A percentile compares a stretch with the other conserved stretches of the same genome.
phyloP scores from a whole-genome alignment of 2,329 filamentous ascomycete genomes.

The Ascochyta rabiei region DNA sequence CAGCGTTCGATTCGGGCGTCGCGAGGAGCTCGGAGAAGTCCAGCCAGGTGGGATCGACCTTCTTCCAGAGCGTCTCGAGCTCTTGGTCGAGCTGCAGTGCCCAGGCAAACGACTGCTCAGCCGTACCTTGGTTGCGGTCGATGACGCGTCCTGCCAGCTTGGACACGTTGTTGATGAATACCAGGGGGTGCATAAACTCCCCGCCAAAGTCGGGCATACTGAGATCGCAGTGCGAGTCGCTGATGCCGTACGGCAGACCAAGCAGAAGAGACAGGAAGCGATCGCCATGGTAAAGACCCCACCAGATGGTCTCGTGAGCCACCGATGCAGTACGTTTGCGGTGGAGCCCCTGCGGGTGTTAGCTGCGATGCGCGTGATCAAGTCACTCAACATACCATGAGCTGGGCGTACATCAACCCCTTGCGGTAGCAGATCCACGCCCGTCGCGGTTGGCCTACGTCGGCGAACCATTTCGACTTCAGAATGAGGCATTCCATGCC shows the following conservation, averaged over 20 bases:
- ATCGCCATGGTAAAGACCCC: conserved; percentile 53
- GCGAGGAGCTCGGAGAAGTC: conserved; percentile 38
- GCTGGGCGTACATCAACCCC: conserved; percentile 58
- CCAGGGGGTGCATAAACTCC: conserved; percentile 37
- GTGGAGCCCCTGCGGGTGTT: conserved; percentile 44
- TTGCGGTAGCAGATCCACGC: conserved; percentile 60
- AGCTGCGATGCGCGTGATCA: conserved; percentile 4
- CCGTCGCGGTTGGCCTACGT: conserved; percentile 61
- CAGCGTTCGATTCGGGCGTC: conserved; percentile 41
- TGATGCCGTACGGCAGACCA: conserved; percentile 57
- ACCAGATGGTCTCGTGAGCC: conserved; percentile 49
- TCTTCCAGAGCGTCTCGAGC: conserved; percentile 48
- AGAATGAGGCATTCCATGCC: conserved; percentile 61
- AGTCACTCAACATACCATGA: conserved; percentile 53
- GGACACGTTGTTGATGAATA: conserved; percentile 45
- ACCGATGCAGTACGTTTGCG: conserved; percentile 43
- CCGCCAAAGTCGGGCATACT: conserved; percentile 35
- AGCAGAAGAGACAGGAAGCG: conserved; percentile 60
- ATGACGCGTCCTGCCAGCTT: conserved; percentile 52
- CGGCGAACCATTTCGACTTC: conserved; percentile 59
- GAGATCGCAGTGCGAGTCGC: conserved; percentile 48
- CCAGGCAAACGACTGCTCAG: conserved; percentile 46
- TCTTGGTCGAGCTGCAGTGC: conserved; percentile 52
- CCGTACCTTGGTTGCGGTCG: conserved; percentile 50
- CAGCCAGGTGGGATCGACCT: conserved; percentile 49